Conservation (phyloP, 2,329 filamentous ascomycete genomes). For the Emydomyces testavorans region DNA sequence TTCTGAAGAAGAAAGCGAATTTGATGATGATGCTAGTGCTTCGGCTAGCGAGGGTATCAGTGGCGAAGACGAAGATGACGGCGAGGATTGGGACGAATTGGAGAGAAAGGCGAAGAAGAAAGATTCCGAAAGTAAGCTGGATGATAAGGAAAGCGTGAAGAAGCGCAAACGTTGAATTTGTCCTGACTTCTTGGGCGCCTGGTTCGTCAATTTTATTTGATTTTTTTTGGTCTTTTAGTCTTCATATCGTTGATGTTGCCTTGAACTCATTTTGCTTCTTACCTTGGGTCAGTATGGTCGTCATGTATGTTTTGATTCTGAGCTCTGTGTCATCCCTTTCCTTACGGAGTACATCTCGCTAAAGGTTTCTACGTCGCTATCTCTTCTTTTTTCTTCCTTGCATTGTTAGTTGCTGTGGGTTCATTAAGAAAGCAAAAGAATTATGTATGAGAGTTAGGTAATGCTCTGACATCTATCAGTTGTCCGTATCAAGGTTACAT, state of each 20-base stretch:
- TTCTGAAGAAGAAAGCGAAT: slow-evolving; percentile 83
- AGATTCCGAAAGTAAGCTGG: slow-evolving; percentile 44
- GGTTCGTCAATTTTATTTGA: neutral
- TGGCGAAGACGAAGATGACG: slow-evolving; percentile 55
- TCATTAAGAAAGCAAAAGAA: neutral
- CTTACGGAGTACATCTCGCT: neutral
- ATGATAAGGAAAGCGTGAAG: slow-evolving; percentile 51
- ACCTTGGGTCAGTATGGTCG: neutral
- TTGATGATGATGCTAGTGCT: slow-evolving; percentile 80
- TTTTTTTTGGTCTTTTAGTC: neutral
- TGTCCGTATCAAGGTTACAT: too few species aligned
- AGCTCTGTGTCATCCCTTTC: neutral
- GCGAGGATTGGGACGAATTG: slow-evolving; percentile 88
- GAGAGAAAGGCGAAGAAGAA: slow-evolving; percentile 69
- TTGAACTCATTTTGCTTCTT: neutral
- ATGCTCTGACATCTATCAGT: too few species aligned
- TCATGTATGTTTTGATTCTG: slow-evolving; percentile 2
- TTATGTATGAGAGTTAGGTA: slow-evolving; percentile 1
- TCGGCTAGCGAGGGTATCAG: slow-evolving; percentile 54
- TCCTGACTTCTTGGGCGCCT: neutral
- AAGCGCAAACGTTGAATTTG: slow-evolving; percentile 54
- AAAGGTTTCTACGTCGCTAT: neutral
- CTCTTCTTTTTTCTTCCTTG: neutral
- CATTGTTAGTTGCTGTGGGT: neutral
- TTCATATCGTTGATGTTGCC: neutral